phyloP scores from a whole-genome alignment of 352 stramenopile genomes.

The Thalassiosira ordinaria region DNA sequence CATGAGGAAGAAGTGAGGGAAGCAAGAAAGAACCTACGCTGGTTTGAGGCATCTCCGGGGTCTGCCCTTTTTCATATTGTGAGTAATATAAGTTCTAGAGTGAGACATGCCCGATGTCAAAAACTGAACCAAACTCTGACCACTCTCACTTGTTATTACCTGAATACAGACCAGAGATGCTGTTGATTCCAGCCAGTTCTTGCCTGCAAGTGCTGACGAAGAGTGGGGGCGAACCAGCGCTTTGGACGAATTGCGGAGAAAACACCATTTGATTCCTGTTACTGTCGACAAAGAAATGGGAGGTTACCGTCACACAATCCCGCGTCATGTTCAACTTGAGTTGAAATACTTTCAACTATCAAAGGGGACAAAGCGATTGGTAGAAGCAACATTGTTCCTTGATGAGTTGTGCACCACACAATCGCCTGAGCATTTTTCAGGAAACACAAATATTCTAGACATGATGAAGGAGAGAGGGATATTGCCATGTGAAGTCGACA shows the following conservation, averaged over 20 bases:
- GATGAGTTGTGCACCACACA: conserved; percentile 80
- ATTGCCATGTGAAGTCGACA: conserved; percentile 68
- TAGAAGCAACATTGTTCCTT: conserved; percentile 75
- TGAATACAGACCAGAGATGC: conserved; percentile 59
- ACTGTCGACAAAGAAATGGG: conserved; percentile 56
- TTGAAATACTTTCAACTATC: conserved; percentile 73
- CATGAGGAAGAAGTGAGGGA: conserved; percentile 88
- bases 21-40: conserved; percentile 60
- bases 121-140: neutral
- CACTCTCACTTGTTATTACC: neutral
- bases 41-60: conserved; percentile 68
- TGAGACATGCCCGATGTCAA: neutral
- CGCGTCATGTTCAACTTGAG: conserved; percentile 61
- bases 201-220: conserved; percentile 44
- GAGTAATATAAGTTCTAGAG: conserved; percentile 18
- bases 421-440: conserved; percentile 69
- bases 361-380: conserved; percentile 63
- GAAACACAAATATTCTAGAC: conserved; percentile 68
- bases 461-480: conserved; percentile 74
- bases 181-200: conserved; percentile 37
- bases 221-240: conserved; percentile 52
- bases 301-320: conserved; percentile 61
- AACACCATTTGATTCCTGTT: conserved; percentile 67
- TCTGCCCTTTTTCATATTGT: conserved; percentile 78
- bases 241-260: conserved; percentile 48